A percentile compares a stretch with the other conserved stretches of the same genome.
These are phyloP conservation scores for Lachnellula cervina DNA, from an alignment of 2,329 filamentous ascomycete species.

Conservation along the genomic window DNA sequence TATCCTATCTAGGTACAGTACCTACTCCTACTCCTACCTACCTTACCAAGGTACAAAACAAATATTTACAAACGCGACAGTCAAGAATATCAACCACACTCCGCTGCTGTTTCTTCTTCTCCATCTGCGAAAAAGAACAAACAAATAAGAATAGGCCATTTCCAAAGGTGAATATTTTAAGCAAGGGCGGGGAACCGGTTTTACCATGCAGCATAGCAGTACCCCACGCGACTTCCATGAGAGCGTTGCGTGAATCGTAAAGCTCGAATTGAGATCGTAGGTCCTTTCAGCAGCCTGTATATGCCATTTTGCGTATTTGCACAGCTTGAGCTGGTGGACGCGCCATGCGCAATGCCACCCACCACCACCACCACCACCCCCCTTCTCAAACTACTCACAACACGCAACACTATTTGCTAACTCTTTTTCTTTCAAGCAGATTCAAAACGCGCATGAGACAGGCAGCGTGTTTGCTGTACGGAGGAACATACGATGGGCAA, in stretches of 20 bases:
- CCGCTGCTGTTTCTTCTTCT: too few species aligned
- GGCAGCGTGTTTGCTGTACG: constrained; percentile 13
- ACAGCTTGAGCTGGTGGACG: constrained; percentile 9
- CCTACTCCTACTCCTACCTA: too few species aligned
- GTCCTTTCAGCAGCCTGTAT: constrained; percentile 30
- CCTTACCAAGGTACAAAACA: too few species aligned
- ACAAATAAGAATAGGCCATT: neutral
- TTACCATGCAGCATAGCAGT: constrained; percentile 22
- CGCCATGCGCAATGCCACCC: neutral
- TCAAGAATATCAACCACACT: neutral
- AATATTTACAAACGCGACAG: neutral
- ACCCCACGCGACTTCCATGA: constrained; percentile 31
- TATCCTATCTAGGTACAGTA: too few species aligned
- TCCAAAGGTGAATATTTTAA: constrained; percentile 24
- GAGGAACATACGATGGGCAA: constrained; percentile 40
- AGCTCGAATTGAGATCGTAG: constrained; percentile 30
- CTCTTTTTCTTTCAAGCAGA: constrained; percentile 10
- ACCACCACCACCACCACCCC: too few species aligned
- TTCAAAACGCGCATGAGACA: constrained; percentile 29
- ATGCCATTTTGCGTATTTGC: constrained; percentile 18
- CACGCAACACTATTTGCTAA: constrained; percentile 10
- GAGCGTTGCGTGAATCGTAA: constrained; percentile 19
- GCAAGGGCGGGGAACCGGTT: constrained; percentile 13
- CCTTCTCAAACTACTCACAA: neutral
- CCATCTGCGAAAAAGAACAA: neutral